Base-by-base conservation (phyloP, 768 basidiomycete species). In the Dioszegia crocea region DNA sequence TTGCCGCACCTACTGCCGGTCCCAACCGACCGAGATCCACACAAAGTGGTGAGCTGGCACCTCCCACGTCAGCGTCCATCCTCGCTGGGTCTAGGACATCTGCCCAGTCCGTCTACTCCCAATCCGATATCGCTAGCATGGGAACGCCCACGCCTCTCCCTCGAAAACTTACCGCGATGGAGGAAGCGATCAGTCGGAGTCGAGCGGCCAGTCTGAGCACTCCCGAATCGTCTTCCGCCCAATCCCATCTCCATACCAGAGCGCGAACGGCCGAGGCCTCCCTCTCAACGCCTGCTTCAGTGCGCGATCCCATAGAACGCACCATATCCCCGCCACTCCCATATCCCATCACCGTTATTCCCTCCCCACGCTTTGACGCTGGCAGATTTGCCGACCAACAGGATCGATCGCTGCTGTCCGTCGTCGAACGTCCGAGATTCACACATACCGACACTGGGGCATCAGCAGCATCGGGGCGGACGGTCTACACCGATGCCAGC, bases 151-250 rank as follows among this genome's bases (percentile, higher is more conserved):
- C 36, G 4, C 48, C 62, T 2, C 45, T 62, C 29, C 36, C 56
- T 30, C 59, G 60, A 45, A 53, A 26, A 27, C 24, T 24, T 17
- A 67, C 68, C 8, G 68, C 71, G 10, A 17, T 70, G 47, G 71
- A 73, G 33, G 71, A 73, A 52, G 68, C 66, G 2, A 66, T 73
- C 17, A 56, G 63, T 16, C 59, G 68, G 29, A 66, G 68, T 58
- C 54, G 68, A 57, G 62, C 71, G 2, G 61, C 67, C 3, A 53
- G 51, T 27, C 16, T 53, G 4, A 53, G 23, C 14, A 39, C 16
- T 23, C 54, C 57, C 49, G 38, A 57, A 38, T 40, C 47, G 44
- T n/a, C 44, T 49, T 23, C 23, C 36, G 27, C 39, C 43, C 11
- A 49, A 38, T 29, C 36, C 23, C 56, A 29, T 14, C n/a, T 44